Evolutionary conservation across 805 yeast genomes (phyloP), one percentile per base, ranked within the genome.

Genomic region (Isabelozyma rhagii): DNA sequence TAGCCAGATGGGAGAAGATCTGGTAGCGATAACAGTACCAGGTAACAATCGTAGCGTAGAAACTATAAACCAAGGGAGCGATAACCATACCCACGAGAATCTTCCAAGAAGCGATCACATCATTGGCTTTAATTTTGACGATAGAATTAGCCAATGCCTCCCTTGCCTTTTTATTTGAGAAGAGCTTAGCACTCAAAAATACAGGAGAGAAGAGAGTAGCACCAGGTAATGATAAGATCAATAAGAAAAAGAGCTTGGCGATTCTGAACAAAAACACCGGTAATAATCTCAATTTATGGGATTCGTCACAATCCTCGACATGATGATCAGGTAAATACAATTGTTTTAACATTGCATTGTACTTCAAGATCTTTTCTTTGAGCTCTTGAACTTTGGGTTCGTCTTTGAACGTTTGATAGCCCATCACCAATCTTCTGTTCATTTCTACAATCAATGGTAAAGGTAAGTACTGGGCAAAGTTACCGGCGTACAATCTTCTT

Each of bases 61-160:
- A 74, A 38, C 84, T 81, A 72, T 93, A 94, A 28, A 94, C 72
- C 41, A 89, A 65, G 2, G 99, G 99, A 0, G 97, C 96, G 47
- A 89, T 71, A 5, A 93, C 96, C 80, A 94, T 80, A 34, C 92
- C 84, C 39, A 93, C 90, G 54, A 94, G 74, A 44, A 94, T 85
- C 68, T 94, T 94, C 99, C 99, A 94, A 1, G 98, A 92, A 1
- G 98, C 98, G 51, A 94, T 81, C 25, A 94, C 97, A 67, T 94
- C 99, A 50, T 84, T 86, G 14, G 96, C 99, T 61, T 84, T 84
- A 52, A 94, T 85, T 65, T 94, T 94, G 18, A 94, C 99, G 0
- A 91, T 79, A 0, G 97, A 91, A 7, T 80, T 85, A 9, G 91
- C 92, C 52, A 94, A 75, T 0, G 98, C 99, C 44, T 81, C 79